Conservation (phyloP, 2,329 filamentous ascomycete genomes). For the Lachnellula willkommii region DNA sequence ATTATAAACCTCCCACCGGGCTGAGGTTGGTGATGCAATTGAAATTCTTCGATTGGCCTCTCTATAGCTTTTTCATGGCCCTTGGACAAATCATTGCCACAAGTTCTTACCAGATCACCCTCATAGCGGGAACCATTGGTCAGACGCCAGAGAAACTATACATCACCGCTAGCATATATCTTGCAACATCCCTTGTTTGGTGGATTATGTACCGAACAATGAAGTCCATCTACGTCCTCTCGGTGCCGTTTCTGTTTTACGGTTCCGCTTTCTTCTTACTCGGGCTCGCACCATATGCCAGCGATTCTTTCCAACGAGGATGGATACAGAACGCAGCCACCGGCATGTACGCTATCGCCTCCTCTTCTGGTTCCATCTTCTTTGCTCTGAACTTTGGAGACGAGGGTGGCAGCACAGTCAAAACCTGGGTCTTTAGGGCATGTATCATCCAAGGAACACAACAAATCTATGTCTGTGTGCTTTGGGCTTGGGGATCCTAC, state of each 20-base stretch:
- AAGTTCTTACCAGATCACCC: conserved; percentile 62
- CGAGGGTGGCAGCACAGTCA: conserved; percentile 55
- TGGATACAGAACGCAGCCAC: conserved; percentile 50
- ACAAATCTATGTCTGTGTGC: conserved; percentile 57
- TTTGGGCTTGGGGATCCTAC: conserved; percentile 63
- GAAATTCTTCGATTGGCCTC: neutral
- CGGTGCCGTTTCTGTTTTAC: conserved; percentile 54
- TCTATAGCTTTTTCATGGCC: conserved; percentile 28
- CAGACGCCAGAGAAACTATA: conserved; percentile 55
- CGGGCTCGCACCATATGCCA: conserved; percentile 51
- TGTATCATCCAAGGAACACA: conserved; percentile 62
- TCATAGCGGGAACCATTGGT: conserved; percentile 58
- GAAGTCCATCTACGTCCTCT: conserved; percentile 52
- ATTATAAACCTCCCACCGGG: too few species aligned
- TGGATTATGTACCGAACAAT: conserved; percentile 56
- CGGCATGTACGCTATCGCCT: conserved; percentile 56
- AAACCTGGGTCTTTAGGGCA: conserved; percentile 62
- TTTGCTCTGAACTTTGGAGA: conserved; percentile 64
- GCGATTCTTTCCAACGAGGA: conserved; percentile 35
- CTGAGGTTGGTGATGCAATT: neutral
- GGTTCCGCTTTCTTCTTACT: conserved; percentile 57
- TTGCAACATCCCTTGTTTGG: conserved; percentile 54
- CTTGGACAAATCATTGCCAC: conserved; percentile 56
- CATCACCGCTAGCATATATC: conserved; percentile 53
- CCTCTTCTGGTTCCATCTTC: conserved; percentile 58